These are phyloP conservation scores for Alternaria sp. DNA, from an alignment of 2,329 filamentous ascomycete genomes.

Conservation along the genomic window DNA sequence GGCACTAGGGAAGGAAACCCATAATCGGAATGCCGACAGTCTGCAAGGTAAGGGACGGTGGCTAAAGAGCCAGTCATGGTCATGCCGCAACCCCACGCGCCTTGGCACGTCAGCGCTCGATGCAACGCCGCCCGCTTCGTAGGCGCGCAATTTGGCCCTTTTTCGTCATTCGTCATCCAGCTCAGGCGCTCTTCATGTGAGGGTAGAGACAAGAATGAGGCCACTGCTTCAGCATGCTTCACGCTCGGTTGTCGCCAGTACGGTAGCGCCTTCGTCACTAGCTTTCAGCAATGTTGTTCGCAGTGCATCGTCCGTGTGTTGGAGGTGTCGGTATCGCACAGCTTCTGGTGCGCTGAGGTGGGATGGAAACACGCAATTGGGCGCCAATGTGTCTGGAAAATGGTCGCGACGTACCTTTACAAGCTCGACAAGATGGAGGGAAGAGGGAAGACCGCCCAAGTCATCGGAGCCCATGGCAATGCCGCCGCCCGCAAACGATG, in stretches of 20 bases:
- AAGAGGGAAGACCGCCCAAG: slow-evolving; percentile 31
- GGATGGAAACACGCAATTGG: slow-evolving; percentile 16
- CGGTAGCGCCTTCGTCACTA: slow-evolving; percentile 24
- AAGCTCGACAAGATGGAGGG: slow-evolving; percentile 31
- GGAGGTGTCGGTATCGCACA: slow-evolving; percentile 43
- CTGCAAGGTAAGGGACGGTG: slow-evolving; percentile 16
- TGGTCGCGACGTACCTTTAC: slow-evolving; percentile 30
- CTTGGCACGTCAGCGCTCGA: slow-evolving; percentile 42
- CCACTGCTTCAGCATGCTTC: slow-evolving; percentile 54
- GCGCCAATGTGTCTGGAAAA: slow-evolving; percentile 2
- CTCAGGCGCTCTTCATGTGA: slow-evolving; percentile 36
- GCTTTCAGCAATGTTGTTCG: slow-evolving; percentile 21
- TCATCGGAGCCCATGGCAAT: slow-evolving; percentile 30
- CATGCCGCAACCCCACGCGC: slow-evolving; percentile 28
- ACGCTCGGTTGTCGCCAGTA: slow-evolving; percentile 39
- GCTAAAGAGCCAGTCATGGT: slow-evolving; percentile 22
- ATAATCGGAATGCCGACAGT: slow-evolving; percentile 33
- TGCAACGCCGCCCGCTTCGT: slow-evolving; percentile 21
- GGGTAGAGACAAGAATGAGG: slow-evolving; percentile 47
- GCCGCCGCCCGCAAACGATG: slow-evolving; percentile 30
- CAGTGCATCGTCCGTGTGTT: slow-evolving; percentile 35
- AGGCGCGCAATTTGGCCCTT: slow-evolving; percentile 19
- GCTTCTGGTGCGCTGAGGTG: slow-evolving; percentile 27
- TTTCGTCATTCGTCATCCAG: slow-evolving; percentile 26
- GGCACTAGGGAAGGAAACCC: slow-evolving; percentile 28